These are phyloP conservation scores for Trypanosoma rangeli DNA, from an alignment of 208 protist genomes.

Conservation along the genomic window DNA sequence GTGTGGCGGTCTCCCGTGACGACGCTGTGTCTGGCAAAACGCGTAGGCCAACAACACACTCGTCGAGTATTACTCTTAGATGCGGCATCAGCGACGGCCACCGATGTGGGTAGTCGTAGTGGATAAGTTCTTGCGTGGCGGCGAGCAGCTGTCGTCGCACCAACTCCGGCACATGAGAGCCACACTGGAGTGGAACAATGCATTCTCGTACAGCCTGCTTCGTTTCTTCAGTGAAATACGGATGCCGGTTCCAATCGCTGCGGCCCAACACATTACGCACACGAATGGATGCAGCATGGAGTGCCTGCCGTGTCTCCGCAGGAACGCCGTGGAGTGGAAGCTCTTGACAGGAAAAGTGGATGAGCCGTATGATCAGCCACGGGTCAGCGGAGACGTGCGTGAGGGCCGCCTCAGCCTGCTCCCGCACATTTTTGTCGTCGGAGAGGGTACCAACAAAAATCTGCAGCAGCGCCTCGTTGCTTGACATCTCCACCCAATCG, in stretches of 20 bases:
- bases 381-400: constrained; percentile 47
- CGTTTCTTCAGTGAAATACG: constrained; percentile 54
- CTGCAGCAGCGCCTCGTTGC: constrained; percentile 41
- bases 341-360: constrained; percentile 46
- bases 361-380: constrained; percentile 57
- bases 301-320: constrained; percentile 21
- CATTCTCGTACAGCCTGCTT: constrained; percentile 40
- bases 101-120: constrained; percentile 64
- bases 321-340: neutral
- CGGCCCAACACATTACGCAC: constrained; percentile 73
- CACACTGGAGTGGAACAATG: constrained; percentile 67
- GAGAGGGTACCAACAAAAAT: constrained; percentile 72
- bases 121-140: constrained; percentile 61
- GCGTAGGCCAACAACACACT: constrained; percentile 34
- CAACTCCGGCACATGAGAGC: constrained; percentile 58
- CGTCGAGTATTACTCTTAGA: constrained; percentile 43
- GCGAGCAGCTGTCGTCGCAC: constrained; percentile 77
- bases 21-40: neutral
- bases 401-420: constrained; percentile 67
- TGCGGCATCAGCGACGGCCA: constrained; percentile 73
- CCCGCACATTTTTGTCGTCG: constrained; percentile 57
- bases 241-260: constrained; percentile 73
- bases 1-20: constrained; percentile 27
- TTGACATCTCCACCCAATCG: neutral
- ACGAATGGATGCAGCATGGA: constrained; percentile 61